Percentiles rank a stretch among this genome's conserved stretches.
Conservation (phyloP, 2,329 filamentous ascomycete species). For the Fusarium tricinctum region DNA sequence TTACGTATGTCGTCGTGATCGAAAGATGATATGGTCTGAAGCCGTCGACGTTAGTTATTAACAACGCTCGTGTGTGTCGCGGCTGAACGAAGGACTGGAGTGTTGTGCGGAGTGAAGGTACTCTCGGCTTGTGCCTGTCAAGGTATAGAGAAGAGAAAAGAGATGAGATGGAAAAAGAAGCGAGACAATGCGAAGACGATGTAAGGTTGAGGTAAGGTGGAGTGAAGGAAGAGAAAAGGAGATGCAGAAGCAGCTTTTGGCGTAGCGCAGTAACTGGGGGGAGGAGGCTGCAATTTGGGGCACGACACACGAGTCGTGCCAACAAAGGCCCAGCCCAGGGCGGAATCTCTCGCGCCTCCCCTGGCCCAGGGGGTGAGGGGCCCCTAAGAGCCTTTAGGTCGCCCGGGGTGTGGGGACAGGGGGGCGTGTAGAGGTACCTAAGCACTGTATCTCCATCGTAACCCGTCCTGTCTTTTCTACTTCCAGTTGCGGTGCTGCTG, state of each 20-base stretch:
- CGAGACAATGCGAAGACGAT: slow-evolving; percentile 45
- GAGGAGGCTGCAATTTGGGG: slow-evolving; percentile 51
- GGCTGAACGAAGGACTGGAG: slow-evolving; percentile 40
- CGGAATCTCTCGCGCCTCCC: slow-evolving; percentile 52
- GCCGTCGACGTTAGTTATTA: slow-evolving; percentile 35
- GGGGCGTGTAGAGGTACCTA: slow-evolving; percentile 28
- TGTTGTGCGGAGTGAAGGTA: slow-evolving; percentile 30
- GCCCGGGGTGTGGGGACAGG: slow-evolving; percentile 33
- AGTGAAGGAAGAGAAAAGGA: slow-evolving; percentile 52
- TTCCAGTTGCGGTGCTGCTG: no score
- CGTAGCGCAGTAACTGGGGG: slow-evolving; percentile 48
- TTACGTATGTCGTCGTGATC: slow-evolving; percentile 36
- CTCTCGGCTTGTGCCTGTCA: slow-evolving; percentile 38
- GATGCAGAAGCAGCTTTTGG: slow-evolving; percentile 50
- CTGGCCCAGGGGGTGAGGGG: slow-evolving; percentile 49
- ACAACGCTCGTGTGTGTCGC: slow-evolving; percentile 39
- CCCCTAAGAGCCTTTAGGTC: slow-evolving; percentile 34
- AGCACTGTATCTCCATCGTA: neutral
- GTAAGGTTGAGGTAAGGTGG: slow-evolving; percentile 45
- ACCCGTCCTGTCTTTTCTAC: no score
- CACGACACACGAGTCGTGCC: slow-evolving; percentile 53
- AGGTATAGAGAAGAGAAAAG: slow-evolving; percentile 44
- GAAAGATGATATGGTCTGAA: slow-evolving; percentile 32
- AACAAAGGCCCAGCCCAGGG: slow-evolving; percentile 50
- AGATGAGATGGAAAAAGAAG: slow-evolving; percentile 44